Evolutionary conservation across 371 early-diverging fungal genomes (phyloP).

Genomic region (Polyrhizophydium stewartii): DNA sequence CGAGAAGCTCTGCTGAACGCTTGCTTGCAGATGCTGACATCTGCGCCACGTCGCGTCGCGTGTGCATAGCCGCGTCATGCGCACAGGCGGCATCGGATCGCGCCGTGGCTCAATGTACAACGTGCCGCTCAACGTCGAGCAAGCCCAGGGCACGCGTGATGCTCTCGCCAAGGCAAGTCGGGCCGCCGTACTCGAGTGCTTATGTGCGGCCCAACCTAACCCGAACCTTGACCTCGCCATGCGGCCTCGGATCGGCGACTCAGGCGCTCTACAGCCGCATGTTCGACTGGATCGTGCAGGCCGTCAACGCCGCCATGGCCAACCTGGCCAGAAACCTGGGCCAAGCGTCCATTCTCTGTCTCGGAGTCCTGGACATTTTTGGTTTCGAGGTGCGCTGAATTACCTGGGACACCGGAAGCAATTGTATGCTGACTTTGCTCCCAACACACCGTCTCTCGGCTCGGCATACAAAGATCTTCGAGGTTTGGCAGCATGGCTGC

Average conservation of each 20-base stretch:
- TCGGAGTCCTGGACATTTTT: conserved; percentile 96
- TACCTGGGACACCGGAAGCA: too few relatives aligned
- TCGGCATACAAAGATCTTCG: conserved; percentile 33
- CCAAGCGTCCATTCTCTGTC: conserved; percentile 47
- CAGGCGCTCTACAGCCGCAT: conserved; percentile 51
- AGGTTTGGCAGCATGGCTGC: conserved; percentile 19
- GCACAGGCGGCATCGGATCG: conserved; percentile 38
- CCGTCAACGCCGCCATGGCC: conserved; percentile 47
- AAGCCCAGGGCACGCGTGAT: conserved; percentile 51
- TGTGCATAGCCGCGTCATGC: conserved; percentile 36
- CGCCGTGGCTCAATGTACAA: conserved; percentile 40
- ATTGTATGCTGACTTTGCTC: too few relatives aligned
- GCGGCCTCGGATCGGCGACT: too few relatives aligned
- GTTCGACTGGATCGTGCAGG: conserved; percentile 57
- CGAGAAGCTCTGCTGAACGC: neutral
- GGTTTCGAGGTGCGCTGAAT: conserved; percentile 80
- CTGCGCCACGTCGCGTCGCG: too few relatives aligned
- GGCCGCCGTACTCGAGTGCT: neutral
- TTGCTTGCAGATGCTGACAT: too few relatives aligned
- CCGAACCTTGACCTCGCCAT: neutral
- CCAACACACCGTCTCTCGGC: conserved; percentile 16
- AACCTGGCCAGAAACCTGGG: conserved; percentile 24
- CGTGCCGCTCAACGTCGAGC: conserved; percentile 48
- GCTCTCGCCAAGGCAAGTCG: conserved; percentile 45
- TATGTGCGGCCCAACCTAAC: neutral